Evolutionary conservation across 805 yeast species (phyloP), one percentile per base, ranked within the genome.

Genomic region (Zygoascus bituminiphila): DNA sequence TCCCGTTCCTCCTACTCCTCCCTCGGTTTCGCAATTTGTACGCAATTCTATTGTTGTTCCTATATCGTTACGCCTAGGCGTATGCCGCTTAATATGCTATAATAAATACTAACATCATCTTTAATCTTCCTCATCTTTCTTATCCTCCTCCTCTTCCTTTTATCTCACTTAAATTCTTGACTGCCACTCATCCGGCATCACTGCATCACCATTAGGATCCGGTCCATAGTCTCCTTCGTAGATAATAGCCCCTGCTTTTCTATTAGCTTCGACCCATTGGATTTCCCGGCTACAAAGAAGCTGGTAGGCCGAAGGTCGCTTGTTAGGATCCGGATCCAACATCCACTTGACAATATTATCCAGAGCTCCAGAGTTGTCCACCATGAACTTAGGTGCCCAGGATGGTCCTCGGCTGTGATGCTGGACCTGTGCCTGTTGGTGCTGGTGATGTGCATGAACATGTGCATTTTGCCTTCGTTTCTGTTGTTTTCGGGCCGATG

Each of bases 171-270:
- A 39, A 9, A 39, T 39, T 20, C 42, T 19, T 5, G 42, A 39
- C 44, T 41, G 44, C 44, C 44, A 41, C 25, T 41, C 44, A 20
- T 41, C 44, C 17, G 15, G 15, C n/a, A 26, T n/a, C 44, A 41
- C n/a, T 14, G 44, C 8, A 21, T 39, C 42, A 4, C 42, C 49
- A 8, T 73, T 78, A 0, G 85, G 82, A 51, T 71, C 70, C 1
- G 97, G 96, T 0, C 98, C 98, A 63, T 76, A 88, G 56, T 93
- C 97, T 17, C 97, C 98, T 68, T 91, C 98, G 59, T 82, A 93
- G 53, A 93, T 84, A 1, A 89, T 84, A 2, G 97, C 96, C 4
- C 98, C 96, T 5, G 95, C 86, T 62, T 84, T 84, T 46, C 96
- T 74, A 51, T 91, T 75, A 47, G 74, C 67, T 54, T 89, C 96